Evolutionary conservation across 495 filamentous ascomycete genomes (phyloP).

Genomic region (Pseudevernia furfuracea): DNA sequence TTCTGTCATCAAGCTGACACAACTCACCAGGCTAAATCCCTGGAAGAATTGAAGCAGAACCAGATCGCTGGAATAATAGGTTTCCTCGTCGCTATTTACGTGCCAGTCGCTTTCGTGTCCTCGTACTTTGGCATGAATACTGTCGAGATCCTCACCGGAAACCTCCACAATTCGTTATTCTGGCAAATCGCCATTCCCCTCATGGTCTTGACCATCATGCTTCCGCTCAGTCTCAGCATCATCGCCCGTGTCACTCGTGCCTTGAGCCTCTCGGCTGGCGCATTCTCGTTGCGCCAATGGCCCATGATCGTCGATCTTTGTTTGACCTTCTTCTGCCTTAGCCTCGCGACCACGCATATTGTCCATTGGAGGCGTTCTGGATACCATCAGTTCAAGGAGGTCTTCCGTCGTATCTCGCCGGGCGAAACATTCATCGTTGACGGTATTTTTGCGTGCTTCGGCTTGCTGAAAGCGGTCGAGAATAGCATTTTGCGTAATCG

Average conservation of each 20-base stretch:
- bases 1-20: background rate
- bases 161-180: background rate
- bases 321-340: background rate
- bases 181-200: background rate
- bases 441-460: background rate
- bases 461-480: background rate
- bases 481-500: background rate
- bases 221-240: background rate
- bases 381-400: background rate
- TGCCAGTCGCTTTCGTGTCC: background rate
- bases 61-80: background rate
- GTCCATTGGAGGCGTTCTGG: background rate
- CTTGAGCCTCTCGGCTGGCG: background rate
- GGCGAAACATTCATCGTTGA: background rate
- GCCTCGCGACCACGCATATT: background rate
- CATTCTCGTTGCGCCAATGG: slow-evolving; percentile 1
- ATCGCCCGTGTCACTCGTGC: background rate
- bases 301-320: background rate
- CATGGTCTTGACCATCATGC: background rate
- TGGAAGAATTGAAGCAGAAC: background rate
- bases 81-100: background rate
- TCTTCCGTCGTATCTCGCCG: background rate
- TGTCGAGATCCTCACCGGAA: background rate
- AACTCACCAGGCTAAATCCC: background rate
- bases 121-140: slow-evolving; percentile 1